Base-by-base conservation (phyloP, 192 early-diverging fungal species). In the Dimargaris cristalligena region DNA sequence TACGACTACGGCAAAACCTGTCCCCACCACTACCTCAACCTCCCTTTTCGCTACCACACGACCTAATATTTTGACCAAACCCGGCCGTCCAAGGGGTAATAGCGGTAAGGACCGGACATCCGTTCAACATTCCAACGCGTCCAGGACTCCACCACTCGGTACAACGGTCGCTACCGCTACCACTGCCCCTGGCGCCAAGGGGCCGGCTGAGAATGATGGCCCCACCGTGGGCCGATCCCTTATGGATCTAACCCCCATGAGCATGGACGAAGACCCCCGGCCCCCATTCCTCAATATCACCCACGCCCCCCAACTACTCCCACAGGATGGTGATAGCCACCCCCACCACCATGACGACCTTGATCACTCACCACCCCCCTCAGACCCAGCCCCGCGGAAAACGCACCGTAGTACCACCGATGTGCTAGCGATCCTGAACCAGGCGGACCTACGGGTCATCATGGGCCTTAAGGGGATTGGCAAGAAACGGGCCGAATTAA, bases 401-500 rank as follows among this genome's bases (percentile, higher is more conserved):
- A n/a, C 28, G 29, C n/a, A 18, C 4, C 33, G 55, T 2, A 10
- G n/a, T n/a, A 34, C 34, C 22, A 20, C 30, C 1, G 33, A 34
- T 8, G 55, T 57, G 22, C 65, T 81, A 61, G 69, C 73, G 54
- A 69, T 81, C 58, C 68, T 81, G 59, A 81, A 81, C 49, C 69
- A 70, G 44, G 72, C 66, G 28, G 70, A 72, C 22, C 63, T 74
- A 25, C 77, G 74, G 50, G 67, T 67, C 46, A 71, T 81, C 25
- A 76, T 69, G 65, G 69, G 70, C 48, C 62, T 81, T 13, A 74
- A 77, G 55, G 74, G 73, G 14, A 77, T 81, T 34, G 80, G 80
- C 34, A 76, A 77, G 60, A 73, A 75, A 8, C 71, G 80, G 4
- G 80, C 80, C 1, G 70, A 75, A 64, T 71, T 74, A 58, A 81